Evolutionary conservation across 1,139 yeast genomes (phyloP).

Genomic region (Nakaseomyces nivariensis): DNA sequence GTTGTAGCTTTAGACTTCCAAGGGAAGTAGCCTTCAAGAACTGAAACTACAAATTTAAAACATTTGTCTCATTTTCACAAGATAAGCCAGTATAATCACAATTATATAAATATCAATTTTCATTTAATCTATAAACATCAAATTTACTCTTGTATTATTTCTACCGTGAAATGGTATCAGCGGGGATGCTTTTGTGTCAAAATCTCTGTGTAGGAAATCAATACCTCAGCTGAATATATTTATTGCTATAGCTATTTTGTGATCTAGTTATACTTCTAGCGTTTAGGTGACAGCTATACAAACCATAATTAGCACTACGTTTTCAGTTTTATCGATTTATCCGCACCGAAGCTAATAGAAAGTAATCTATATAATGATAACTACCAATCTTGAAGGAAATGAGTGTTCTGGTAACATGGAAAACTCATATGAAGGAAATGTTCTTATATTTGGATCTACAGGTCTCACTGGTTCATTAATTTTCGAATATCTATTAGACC

Average conservation of each 20-base stretch:
- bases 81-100: background rate
- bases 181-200: background rate
- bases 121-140: too few relatives aligned
- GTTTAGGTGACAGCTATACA: too few relatives aligned
- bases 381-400: background rate
- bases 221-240: too few relatives aligned
- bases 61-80: background rate
- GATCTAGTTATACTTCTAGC: too few relatives aligned
- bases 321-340: too few relatives aligned
- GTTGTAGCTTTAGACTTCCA: slow-evolving; percentile 74
- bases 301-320: too few relatives aligned
- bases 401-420: background rate
- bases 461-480: slow-evolving; percentile 11
- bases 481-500: slow-evolving; percentile 7
- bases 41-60: background rate
- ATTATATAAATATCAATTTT: too few relatives aligned
- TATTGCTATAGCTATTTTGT: too few relatives aligned
- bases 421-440: slow-evolving; percentile 4
- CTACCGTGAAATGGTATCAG: background rate
- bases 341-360: too few relatives aligned
- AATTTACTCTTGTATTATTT: too few relatives aligned
- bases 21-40: slow-evolving; percentile 57
- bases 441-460: slow-evolving; percentile 12
- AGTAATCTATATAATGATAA: background rate
- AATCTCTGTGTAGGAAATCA: background rate